Evolutionary conservation across 139 green algal genomes (phyloP).

Genomic region (Picochlorum sp.): DNA sequence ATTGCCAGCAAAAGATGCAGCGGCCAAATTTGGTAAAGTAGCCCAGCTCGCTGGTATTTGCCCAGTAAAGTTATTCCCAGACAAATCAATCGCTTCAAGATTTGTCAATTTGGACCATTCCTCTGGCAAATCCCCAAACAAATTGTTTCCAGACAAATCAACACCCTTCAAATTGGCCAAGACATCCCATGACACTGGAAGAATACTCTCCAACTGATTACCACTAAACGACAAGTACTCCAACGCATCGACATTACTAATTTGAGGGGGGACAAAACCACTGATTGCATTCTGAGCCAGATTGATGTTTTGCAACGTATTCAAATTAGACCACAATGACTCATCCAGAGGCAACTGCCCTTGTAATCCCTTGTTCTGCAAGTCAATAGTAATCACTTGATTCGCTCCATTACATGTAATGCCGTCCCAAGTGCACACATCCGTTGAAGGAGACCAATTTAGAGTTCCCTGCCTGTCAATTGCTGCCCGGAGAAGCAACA

Average conservation of each 20-base stretch:
- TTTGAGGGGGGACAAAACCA: constrained; percentile 27
- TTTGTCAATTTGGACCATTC: constrained; percentile 20
- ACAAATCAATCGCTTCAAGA: constrained; percentile 24
- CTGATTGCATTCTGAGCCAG: constrained; percentile 14
- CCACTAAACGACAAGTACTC: constrained; percentile 20
- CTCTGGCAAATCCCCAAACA: constrained; percentile 16
- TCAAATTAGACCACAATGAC: constrained; percentile 17
- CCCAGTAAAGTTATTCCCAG: constrained; percentile 18
- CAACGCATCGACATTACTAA: constrained; percentile 14
- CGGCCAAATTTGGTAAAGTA: constrained; percentile 12
- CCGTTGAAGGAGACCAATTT: constrained; percentile 1
- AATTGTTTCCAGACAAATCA: constrained; percentile 22
- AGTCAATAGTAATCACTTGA: background rate
- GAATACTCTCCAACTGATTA: constrained; percentile 20
- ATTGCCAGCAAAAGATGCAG: constrained; percentile 23
- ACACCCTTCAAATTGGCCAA: constrained; percentile 21
- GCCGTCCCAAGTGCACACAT: constrained; percentile 10
- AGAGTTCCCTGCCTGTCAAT: constrained; percentile 5
- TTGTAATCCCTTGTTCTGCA: constrained; percentile 9
- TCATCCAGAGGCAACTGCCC: constrained; percentile 29
- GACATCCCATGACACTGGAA: constrained; percentile 18
- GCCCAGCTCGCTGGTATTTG: constrained; percentile 18
- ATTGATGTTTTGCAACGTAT: constrained; percentile 18
- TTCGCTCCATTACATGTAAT: background rate
- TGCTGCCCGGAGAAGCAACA: constrained; percentile 7